These are phyloP conservation scores for Nicotiana tomentosiformis DNA, from an alignment of 257 asterid species.

Conservation along the genomic window DNA sequence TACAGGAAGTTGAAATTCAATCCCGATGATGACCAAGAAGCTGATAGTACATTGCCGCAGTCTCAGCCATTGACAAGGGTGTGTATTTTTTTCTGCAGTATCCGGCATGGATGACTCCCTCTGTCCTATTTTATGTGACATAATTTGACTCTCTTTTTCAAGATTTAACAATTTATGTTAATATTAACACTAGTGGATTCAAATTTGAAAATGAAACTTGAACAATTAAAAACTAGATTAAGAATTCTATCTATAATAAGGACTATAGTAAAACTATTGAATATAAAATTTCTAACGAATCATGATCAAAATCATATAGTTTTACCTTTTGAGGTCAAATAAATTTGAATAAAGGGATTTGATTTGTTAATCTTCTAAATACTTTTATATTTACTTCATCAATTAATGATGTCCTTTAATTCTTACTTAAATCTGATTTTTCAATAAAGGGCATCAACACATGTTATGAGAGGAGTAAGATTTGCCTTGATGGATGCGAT, in stretches of 20 bases:
- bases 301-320: not conserved
- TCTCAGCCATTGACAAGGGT: constrained; percentile 61
- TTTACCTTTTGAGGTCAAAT: not conserved
- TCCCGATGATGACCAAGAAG: constrained; percentile 45
- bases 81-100: constrained; percentile 17
- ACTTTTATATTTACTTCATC: not conserved
- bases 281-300: not conserved
- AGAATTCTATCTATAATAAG: not conserved
- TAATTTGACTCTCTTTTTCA: not conserved
- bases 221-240: not conserved
- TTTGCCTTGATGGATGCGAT: constrained; percentile 63
- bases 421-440: constrained; percentile 5
- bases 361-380: not conserved
- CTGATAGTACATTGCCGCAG: constrained; percentile 40
- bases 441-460: constrained; percentile 42
- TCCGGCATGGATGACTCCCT: not conserved
- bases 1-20: constrained; percentile 55
- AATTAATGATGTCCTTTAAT: not conserved
- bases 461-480: constrained; percentile 61
- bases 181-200: not conserved
- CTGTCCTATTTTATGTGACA: not conserved
- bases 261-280: not conserved
- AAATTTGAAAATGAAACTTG: not conserved
- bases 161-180: not conserved
- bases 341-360: not conserved